These are phyloP conservation scores for Diaporthe ilicicola DNA, from an alignment of 2,329 filamentous ascomycete species.

Conservation along the genomic window DNA sequence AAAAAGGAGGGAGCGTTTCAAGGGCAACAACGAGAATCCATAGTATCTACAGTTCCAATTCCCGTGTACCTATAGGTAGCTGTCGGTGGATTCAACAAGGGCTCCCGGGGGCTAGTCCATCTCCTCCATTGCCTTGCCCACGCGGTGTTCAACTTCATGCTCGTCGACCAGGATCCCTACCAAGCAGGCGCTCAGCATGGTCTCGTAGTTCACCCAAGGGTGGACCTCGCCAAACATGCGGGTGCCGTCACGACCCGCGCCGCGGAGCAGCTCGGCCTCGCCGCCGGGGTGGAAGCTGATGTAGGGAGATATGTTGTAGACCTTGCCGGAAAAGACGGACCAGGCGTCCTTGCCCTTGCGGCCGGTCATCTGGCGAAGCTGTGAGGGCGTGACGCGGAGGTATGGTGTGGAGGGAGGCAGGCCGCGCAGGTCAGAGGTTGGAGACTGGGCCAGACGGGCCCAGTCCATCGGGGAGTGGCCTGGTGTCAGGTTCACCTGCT, in stretches of 20 bases:
- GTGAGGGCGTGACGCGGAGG: constrained; percentile 81
- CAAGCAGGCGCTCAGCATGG: constrained; percentile 71
- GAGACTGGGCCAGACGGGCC: constrained; percentile 74
- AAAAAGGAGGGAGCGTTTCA: no score
- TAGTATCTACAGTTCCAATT: neutral
- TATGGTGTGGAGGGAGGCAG: constrained; percentile 60
- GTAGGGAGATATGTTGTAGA: constrained; percentile 95
- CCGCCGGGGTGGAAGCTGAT: constrained; percentile 91
- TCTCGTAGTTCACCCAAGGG: constrained; percentile 77
- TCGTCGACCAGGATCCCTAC: constrained; percentile 72
- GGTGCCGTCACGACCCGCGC: constrained; percentile 69
- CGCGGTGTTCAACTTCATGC: constrained; percentile 49
- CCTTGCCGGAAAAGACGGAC: constrained; percentile 87
- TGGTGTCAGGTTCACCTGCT: constrained; percentile 82
- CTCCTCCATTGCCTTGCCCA: constrained; percentile 60
- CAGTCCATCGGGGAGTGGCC: constrained; percentile 96
- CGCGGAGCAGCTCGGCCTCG: constrained; percentile 73
- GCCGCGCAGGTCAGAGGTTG: constrained; percentile 73
- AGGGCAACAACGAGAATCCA: neutral
- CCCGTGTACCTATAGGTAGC: no score
- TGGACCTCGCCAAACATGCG: constrained; percentile 73
- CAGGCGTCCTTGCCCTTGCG: constrained; percentile 87
- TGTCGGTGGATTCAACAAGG: neutral
- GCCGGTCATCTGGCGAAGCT: constrained; percentile 81
- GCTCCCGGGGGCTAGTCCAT: constrained; percentile 58